These are phyloP conservation scores for Calonectria fujianensis DNA, from an alignment of 2,329 filamentous ascomycete genomes.

Conservation along the genomic window DNA sequence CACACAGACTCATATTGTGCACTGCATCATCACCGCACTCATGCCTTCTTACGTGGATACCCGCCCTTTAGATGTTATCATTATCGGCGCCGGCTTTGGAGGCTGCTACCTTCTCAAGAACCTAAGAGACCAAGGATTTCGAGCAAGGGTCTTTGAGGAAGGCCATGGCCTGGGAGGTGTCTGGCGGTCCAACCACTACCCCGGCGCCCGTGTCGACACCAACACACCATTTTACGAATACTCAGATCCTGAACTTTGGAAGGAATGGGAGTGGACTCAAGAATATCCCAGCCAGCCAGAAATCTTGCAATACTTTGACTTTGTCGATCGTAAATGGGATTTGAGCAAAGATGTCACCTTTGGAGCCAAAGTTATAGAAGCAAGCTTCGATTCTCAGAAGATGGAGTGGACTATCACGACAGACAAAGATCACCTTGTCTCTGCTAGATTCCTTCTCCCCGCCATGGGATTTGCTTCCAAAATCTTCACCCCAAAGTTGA, in stretches of 20 bases:
- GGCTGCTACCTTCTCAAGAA: constrained; percentile 38
- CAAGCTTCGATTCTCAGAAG: constrained; percentile 59
- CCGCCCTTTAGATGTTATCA: constrained; percentile 25
- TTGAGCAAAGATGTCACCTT: constrained; percentile 65
- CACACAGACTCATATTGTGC: neutral
- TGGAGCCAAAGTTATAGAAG: constrained; percentile 61
- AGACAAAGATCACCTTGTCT: constrained; percentile 24
- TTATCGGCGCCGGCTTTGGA: constrained; percentile 39
- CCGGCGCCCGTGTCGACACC: constrained; percentile 58
- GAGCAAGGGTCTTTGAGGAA: constrained; percentile 29
- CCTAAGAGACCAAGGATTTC: constrained; percentile 34
- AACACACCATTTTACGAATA: constrained; percentile 53
- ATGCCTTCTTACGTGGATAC: constrained; percentile 33
- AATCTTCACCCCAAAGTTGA: constrained; percentile 35
- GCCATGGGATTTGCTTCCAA: constrained; percentile 48
- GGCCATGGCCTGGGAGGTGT: constrained; percentile 31
- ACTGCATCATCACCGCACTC: neutral
- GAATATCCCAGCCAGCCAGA: constrained; percentile 60
- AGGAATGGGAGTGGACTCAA: constrained; percentile 64
- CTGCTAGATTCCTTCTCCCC: constrained; percentile 43
- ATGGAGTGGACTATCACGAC: constrained; percentile 40
- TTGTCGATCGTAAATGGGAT: constrained; percentile 63
- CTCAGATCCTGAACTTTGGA: constrained; percentile 56
- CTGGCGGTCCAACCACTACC: constrained; percentile 57
- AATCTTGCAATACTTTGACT: constrained; percentile 65